These are phyloP conservation scores for Agaricus subrufescens DNA, from an alignment of 768 basidiomycete genomes.

Conservation along the genomic window DNA sequence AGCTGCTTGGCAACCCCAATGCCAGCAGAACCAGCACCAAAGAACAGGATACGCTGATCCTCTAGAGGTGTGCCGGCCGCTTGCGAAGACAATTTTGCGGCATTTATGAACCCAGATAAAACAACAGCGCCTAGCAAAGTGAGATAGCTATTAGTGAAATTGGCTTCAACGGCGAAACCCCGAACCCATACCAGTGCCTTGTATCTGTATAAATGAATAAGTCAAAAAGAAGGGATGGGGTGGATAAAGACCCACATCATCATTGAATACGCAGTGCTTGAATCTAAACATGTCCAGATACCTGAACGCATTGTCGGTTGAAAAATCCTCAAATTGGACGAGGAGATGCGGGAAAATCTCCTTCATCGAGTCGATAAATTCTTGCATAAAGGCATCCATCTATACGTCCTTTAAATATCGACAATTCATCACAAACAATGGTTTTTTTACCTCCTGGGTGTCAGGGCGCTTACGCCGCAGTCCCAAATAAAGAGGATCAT, in stretches of 20 bases:
- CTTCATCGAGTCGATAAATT: constrained; percentile 67
- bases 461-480: constrained; percentile 50
- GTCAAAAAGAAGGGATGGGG: neutral
- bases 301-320: constrained; percentile 73
- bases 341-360: constrained; percentile 62
- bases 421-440: neutral
- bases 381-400: constrained; percentile 74
- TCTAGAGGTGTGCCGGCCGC: constrained; percentile 49
- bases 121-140: constrained; percentile 54
- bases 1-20: constrained; percentile 87
- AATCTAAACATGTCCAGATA: constrained; percentile 62
- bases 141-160: constrained; percentile 1
- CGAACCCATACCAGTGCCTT: constrained; percentile 48
- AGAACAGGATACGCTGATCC: constrained; percentile 83
- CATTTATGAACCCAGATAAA: constrained; percentile 71
- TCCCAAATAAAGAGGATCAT: constrained; percentile 76
- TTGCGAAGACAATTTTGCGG: constrained; percentile 56
- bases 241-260: constrained; percentile 48
- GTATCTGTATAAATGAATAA: constrained; percentile 37
- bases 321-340: constrained; percentile 77
- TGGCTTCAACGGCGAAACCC: neutral
- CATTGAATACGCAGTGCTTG: constrained; percentile 62
- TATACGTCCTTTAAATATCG: constrained; percentile 17
- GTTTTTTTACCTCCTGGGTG: constrained; percentile 32
- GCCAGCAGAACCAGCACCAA: constrained; percentile 87